Evolutionary conservation across 768 basidiomycete genomes (phyloP), one percentile per base, ranked within the genome.

Genomic region (Imleria badia): DNA sequence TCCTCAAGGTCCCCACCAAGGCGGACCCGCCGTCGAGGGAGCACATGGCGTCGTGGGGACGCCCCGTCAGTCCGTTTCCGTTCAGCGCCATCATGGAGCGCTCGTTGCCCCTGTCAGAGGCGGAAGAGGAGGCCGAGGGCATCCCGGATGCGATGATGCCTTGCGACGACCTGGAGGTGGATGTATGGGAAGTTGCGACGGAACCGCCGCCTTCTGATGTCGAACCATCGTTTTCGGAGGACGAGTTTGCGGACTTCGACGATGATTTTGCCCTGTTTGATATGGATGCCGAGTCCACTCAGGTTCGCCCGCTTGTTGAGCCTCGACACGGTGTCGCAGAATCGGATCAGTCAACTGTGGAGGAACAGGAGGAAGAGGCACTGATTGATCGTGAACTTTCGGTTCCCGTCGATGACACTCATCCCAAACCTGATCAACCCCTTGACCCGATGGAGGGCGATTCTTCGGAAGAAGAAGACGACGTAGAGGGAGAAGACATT

Each of bases 31-130:
- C 85, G 5, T 82, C 82, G 19, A 68, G 72, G 31, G 71, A 62
- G 7, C 74, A 81, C 35, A 78, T 76, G 69, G 79, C 82, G 26
- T 69, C 74, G 19, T 88, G 87, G 87, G 87, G 88, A 3, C 75
- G 83, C 12, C 87, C 88, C 1, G 77, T 83, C 40, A 89, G 86
- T 49, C 87, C 87, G 0, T 87, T 80, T 66, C 87, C 84, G 30
- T 74, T 65, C 46, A 62, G 61, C 46, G 66, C 62, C 40, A 69
- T 68, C 19, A 56, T 71, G 62, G 71, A 71, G 41, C 65, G 61
- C 15, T 72, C 68, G 13, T 39, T 71, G 43, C 56, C 60, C 2
- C 13, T 54, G 38, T 54, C 60, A 0, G 59, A 56, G 5, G 23
- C 52, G 10, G 42, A 39, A 20, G 67, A 63, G 33, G 59, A 50